Conservation (phyloP, 805 yeast genomes). For the Kodamaea kakaduensis region DNA sequence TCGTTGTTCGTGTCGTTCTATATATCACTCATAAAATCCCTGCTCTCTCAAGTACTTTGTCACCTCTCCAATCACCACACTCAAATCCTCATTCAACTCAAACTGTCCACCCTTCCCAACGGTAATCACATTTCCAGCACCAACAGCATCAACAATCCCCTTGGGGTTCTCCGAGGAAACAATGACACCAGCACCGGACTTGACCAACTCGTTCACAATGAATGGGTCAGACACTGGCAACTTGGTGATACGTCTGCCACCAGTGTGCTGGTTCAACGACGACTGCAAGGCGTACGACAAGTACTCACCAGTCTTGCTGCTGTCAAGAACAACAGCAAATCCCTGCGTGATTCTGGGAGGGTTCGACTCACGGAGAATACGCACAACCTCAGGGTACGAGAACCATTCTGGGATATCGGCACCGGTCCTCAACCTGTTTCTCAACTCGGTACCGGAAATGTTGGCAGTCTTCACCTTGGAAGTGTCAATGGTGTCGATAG, state of each 20-base stretch:
- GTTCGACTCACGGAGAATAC: slow-evolving; percentile 83
- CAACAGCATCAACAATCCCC: slow-evolving; percentile 56
- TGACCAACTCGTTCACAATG: slow-evolving; percentile 69
- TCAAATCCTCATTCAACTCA: slow-evolving; percentile 19
- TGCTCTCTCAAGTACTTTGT: slow-evolving; percentile 72
- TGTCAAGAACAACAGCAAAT: slow-evolving; percentile 64
- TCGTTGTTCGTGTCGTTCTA: no score
- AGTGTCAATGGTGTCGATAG: slow-evolving; percentile 84
- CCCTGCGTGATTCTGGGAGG: slow-evolving; percentile 93
- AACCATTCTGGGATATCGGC: slow-evolving; percentile 94
- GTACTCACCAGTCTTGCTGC: slow-evolving; percentile 43
- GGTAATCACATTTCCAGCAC: slow-evolving; percentile 53
- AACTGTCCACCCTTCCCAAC: slow-evolving; percentile 21
- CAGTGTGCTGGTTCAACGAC: slow-evolving; percentile 83
- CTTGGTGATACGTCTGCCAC: slow-evolving; percentile 74
- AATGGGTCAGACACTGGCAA: slow-evolving; percentile 48
- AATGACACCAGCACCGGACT: slow-evolving; percentile 91
- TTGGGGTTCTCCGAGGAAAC: slow-evolving; percentile 40
- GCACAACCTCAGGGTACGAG: slow-evolving; percentile 93
- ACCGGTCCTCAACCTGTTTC: slow-evolving; percentile 83
- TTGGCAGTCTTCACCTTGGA: slow-evolving; percentile 75
- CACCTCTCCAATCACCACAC: slow-evolving; percentile 62
- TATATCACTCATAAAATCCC: slow-evolving; percentile 72
- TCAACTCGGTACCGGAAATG: slow-evolving; percentile 91
- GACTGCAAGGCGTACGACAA: slow-evolving; percentile 83